Base-by-base conservation (phyloP, 1,284 basidiomycete species). In the Stygiomarasmius scandens region DNA sequence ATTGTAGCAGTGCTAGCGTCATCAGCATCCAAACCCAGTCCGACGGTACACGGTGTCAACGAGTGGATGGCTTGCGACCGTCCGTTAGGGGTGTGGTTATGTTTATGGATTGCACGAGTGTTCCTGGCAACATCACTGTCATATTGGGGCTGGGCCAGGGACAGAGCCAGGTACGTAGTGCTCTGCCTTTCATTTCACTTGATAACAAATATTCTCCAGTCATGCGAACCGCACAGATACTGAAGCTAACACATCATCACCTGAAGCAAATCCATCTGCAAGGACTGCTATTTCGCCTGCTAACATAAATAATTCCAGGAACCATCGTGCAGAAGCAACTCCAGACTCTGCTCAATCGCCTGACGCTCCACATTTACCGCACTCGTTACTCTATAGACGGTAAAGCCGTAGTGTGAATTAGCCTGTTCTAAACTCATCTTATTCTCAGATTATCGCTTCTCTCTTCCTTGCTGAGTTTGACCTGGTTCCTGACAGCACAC, bases 401-500 rank as follows among this genome's bases (percentile, higher is more conserved):
- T 83, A 55, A 49, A 80, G 38, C n/a, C 9, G 12, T 41, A 20
- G 12, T 10, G 25, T 11, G 14, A 24, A 12, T 44, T 46, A 55
- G 34, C 34, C 52, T 10, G 22, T 16, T 14, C 19, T n/a, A 19
- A 14, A 57, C 34, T 58, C 47, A 44, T 44, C 44, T 50, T 44
- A 23, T 49, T 25, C 43, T 23, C 52, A 89, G 87, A 43, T 66
- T 91, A 52, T 83, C 85, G 2, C 75, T 89, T 45, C 72, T 89
- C 63, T 81, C 83, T 10, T 87, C 88, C 16, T 70, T 90, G 55
- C 70, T 89, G 58, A 87, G 86, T n/a, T 67, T 92, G 12, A 83
- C 80, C 55, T 93, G 90, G 89, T 92, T 92, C 66, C 67, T 92
- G 16, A 85, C 84, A 19, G 87, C 90, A 8, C 88, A 93, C 65